Evolutionary conservation across 257 asterid genomes (phyloP).

Genomic region (Salvia hispanica): DNA sequence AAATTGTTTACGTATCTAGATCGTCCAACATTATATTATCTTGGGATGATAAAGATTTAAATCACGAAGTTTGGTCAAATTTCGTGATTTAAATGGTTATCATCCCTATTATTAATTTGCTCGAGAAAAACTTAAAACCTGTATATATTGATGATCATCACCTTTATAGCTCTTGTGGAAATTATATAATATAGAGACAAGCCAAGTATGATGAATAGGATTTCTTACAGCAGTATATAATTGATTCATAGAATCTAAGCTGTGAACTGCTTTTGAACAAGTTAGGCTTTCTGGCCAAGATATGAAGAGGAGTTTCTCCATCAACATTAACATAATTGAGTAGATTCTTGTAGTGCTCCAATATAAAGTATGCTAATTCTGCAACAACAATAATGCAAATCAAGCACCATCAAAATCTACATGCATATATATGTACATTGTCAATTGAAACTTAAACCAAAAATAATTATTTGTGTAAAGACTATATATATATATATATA

Average conservation of each 20-base stretch:
- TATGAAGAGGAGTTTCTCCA: conserved; percentile 56
- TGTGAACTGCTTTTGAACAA: conserved; percentile 47
- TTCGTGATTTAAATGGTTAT: too few relatives aligned
- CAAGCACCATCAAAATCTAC: too few relatives aligned
- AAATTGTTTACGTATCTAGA: too few relatives aligned
- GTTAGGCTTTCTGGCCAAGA: conserved; percentile 53
- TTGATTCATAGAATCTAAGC: conserved; percentile 37
- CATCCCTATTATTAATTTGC: background rate
- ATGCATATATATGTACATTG: too few relatives aligned
- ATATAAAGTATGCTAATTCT: conserved; percentile 48
- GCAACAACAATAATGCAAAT: conserved; percentile 14
- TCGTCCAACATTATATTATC: too few relatives aligned
- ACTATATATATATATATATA: too few relatives aligned
- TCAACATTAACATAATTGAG: conserved; percentile 36
- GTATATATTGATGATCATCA: background rate
- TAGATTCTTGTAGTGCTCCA: conserved; percentile 25
- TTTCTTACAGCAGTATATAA: conserved; percentile 44
- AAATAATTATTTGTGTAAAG: too few relatives aligned
- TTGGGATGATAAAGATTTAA: too few relatives aligned
- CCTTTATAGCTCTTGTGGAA: conserved; percentile 20
- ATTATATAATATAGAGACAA: too few relatives aligned
- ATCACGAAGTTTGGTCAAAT: too few relatives aligned
- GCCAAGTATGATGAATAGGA: background rate
- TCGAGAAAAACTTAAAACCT: background rate
- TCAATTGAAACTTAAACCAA: too few relatives aligned